A percentile compares a stretch with the other conserved stretches of the same genome.
These are phyloP conservation scores for Staphylotrichum tortipilum DNA, from an alignment of 495 filamentous ascomycete species.

Conservation along the genomic window DNA sequence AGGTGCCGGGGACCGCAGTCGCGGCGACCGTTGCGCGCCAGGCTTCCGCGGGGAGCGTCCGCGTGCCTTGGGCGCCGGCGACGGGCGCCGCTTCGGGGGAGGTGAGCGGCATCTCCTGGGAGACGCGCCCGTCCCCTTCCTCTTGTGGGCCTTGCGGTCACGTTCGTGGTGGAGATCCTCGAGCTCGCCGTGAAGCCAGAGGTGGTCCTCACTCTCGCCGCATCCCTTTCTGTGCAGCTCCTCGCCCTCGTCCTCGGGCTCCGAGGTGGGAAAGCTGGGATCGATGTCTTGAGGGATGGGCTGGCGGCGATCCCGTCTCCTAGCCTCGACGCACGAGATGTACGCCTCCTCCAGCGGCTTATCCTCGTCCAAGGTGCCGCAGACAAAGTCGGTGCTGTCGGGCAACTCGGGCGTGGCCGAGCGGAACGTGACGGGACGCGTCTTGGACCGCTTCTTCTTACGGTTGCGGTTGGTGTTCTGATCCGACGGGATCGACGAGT, in stretches of 20 bases:
- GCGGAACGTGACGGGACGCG: slow-evolving; percentile 47
- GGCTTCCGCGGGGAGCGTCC: slow-evolving; percentile 51
- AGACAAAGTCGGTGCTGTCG: slow-evolving; percentile 96
- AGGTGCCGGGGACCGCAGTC: slow-evolving; percentile 56
- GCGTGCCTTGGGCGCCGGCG: slow-evolving; percentile 41
- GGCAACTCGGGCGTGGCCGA: slow-evolving; percentile 75
- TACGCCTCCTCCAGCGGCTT: slow-evolving; percentile 89
- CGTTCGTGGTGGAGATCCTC: slow-evolving; percentile 43
- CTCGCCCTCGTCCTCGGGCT: slow-evolving; percentile 73
- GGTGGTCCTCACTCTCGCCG: slow-evolving; percentile 48
- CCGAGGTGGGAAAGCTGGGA: slow-evolving; percentile 90
- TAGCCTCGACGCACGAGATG: slow-evolving; percentile 71
- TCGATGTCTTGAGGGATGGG: slow-evolving; percentile 90
- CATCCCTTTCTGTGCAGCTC: slow-evolving; percentile 43
- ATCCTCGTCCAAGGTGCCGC: slow-evolving; percentile 93
- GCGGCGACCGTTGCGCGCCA: slow-evolving; percentile 58
- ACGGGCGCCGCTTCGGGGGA: slow-evolving; percentile 36
- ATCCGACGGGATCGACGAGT: slow-evolving; percentile 31
- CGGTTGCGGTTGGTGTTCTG: slow-evolving; percentile 13
- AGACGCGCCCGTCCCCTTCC: slow-evolving; percentile 26
- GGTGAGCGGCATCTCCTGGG: slow-evolving; percentile 40
- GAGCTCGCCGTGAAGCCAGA: slow-evolving; percentile 51
- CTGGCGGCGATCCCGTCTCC: slow-evolving; percentile 68
- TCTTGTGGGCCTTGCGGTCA: slow-evolving; percentile 30
- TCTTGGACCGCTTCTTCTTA: slow-evolving; percentile 23